These are phyloP conservation scores for Boletus vinaceobasis DNA, from an alignment of 768 basidiomycete genomes.

Conservation along the genomic window DNA sequence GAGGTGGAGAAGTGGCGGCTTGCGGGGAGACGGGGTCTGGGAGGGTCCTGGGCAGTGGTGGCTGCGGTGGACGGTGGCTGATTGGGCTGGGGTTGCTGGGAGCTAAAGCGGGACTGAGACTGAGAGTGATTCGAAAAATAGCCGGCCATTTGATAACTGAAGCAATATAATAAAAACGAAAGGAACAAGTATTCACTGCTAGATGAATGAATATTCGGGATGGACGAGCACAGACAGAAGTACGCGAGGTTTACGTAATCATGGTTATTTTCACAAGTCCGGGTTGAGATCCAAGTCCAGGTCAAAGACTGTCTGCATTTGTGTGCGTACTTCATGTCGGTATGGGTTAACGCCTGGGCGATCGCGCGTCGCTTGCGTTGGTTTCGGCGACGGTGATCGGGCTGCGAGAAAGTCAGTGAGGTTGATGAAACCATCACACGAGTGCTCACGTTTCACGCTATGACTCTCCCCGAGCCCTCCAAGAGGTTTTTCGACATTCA, in stretches of 20 bases:
- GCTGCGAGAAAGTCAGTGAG: constrained; percentile 38
- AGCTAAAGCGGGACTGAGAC: constrained; percentile 59
- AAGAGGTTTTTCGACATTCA: constrained; percentile 78
- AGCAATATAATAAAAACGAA: constrained; percentile 20
- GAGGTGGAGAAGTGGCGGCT: constrained; percentile 78
- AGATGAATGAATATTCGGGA: not conserved
- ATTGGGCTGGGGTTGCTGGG: constrained; percentile 39
- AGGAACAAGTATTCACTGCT: not conserved
- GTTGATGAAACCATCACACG: constrained; percentile 1
- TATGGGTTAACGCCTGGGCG: constrained; percentile 62
- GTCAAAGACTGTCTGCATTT: constrained; percentile 65
- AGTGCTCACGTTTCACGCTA: constrained; percentile 65
- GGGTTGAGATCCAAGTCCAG: constrained; percentile 84
- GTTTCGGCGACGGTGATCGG: constrained; percentile 58
- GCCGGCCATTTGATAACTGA: constrained; percentile 50
- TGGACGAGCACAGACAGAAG: constrained; percentile 10
- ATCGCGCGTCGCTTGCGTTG: constrained; percentile 44
- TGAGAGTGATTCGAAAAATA: constrained; percentile 85
- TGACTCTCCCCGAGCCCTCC: constrained; percentile 79
- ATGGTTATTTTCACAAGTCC: constrained; percentile 47
- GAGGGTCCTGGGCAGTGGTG: constrained; percentile 12
- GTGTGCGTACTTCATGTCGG: constrained; percentile 62
- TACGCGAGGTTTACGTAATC: constrained; percentile 22
- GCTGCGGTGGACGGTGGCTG: not conserved
- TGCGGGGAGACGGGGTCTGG: constrained; percentile 48